Evolutionary conservation across 73 alveolate genomes (phyloP).

Genomic region (Stentor coeruleus): DNA sequence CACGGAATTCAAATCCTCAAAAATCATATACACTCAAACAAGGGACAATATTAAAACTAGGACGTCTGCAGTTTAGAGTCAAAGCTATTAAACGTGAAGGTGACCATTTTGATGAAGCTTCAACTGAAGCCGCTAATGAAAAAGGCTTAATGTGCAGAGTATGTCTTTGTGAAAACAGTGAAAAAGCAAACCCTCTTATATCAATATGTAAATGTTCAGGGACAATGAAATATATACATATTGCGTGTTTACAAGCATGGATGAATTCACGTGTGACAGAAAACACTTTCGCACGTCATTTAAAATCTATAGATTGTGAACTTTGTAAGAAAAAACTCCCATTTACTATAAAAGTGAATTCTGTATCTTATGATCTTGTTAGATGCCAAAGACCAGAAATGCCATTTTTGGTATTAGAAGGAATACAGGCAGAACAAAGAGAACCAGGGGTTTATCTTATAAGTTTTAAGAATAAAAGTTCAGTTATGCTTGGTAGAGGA

Average conservation of each 20-base stretch:
- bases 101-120: background rate
- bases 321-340: conserved; percentile 77
- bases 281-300: conserved; percentile 32
- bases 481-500: conserved; percentile 72
- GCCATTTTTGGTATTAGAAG: background rate
- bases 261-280: conserved; percentile 56
- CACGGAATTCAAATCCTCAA: conserved; percentile 29
- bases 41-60: conserved; percentile 53
- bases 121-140: background rate
- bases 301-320: conserved; percentile 86
- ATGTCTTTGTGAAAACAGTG: conserved; percentile 38
- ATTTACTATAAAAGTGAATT: conserved; percentile 34
- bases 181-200: conserved; percentile 62
- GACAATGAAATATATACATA: conserved; percentile 73
- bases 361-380: background rate
- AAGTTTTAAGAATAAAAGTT: background rate
- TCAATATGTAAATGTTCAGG: conserved; percentile 85
- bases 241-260: conserved; percentile 79
- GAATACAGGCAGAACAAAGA: background rate
- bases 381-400: conserved; percentile 3
- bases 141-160: background rate
- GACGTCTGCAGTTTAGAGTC: conserved; percentile 60
- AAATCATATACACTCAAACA: conserved; percentile 45
- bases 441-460: background rate
- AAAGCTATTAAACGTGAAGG: conserved; percentile 45